Conservation (phyloP, 2,329 filamentous ascomycete species). For the Paecilomyces niveus region DNA sequence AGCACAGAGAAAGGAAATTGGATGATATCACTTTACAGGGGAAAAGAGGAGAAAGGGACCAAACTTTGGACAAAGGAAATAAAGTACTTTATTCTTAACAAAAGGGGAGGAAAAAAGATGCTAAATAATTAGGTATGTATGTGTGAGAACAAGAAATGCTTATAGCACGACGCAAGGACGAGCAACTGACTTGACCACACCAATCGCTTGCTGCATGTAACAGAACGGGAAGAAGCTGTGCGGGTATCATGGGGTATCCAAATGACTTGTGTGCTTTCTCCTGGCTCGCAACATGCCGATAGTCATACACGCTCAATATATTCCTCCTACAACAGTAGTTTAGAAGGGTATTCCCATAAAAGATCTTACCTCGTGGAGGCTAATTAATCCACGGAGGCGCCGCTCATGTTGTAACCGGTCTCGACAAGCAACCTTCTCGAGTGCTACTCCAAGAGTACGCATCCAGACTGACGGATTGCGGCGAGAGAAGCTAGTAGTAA, state of each 20-base stretch:
- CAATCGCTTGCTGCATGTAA: conserved; percentile 29
- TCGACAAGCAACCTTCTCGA: not conserved
- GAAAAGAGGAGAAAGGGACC: conserved; percentile 4
- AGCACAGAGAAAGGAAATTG: not conserved
- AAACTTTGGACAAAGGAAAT: conserved; percentile 13
- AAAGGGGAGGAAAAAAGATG: conserved; percentile 13
- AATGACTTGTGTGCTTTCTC: conserved; percentile 28
- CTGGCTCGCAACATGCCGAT: conserved; percentile 12
- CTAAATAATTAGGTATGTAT: conserved; percentile 25
- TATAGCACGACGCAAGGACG: conserved; percentile 21
- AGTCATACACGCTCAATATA: conserved; percentile 9
- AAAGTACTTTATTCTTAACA: conserved; percentile 1
- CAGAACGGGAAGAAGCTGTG: conserved; percentile 23
- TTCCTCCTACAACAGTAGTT: conserved; percentile 8
- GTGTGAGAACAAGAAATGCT: conserved; percentile 18
- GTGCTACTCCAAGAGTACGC: not conserved
- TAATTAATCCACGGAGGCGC: not conserved
- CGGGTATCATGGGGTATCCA: conserved; percentile 35
- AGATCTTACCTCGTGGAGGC: not conserved
- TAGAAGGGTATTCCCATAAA: not conserved
- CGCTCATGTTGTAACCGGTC: not conserved
- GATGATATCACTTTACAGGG: conserved; percentile 1
- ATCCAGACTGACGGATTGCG: not conserved
- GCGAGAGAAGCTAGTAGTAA: not conserved
- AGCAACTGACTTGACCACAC: conserved; percentile 7